These are phyloP conservation scores for Termitomyces heimii DNA, from an alignment of 768 basidiomycete genomes.

Conservation along the genomic window DNA sequence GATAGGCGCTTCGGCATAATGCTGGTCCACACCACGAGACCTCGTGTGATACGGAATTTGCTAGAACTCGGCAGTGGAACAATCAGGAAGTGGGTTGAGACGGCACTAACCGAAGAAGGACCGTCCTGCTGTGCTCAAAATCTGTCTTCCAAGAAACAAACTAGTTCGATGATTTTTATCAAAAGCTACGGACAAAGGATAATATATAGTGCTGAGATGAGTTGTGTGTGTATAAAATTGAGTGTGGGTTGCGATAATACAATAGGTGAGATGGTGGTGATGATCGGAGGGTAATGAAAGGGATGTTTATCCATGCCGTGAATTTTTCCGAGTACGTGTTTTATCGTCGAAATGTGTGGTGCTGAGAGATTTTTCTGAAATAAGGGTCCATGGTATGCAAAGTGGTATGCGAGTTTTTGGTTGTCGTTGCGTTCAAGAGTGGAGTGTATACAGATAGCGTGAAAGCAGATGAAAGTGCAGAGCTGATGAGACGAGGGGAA, in stretches of 20 bases:
- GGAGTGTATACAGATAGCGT: slow-evolving; percentile 1
- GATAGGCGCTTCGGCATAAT: background rate
- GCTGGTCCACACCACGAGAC: background rate
- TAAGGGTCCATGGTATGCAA: slow-evolving; percentile 2
- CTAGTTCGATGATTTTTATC: slow-evolving; percentile 5
- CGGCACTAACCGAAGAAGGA: background rate
- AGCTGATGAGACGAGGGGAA: background rate
- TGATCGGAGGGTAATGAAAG: background rate
- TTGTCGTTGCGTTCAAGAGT: background rate
- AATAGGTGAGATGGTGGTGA: slow-evolving; percentile 6
- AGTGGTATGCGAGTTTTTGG: slow-evolving; percentile 5
- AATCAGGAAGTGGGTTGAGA: background rate
- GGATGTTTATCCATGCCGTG: slow-evolving; percentile 5
- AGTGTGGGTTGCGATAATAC: slow-evolving; percentile 2
- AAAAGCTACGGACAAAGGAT: slow-evolving; percentile 11
- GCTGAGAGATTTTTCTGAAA: background rate
- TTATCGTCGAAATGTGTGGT: background rate
- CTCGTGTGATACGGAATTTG: background rate
- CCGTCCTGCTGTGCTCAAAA: background rate
- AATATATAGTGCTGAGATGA: slow-evolving; percentile 16
- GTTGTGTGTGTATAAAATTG: background rate
- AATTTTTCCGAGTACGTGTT: slow-evolving; percentile 1
- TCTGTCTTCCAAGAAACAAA: background rate
- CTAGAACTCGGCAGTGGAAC: background rate
- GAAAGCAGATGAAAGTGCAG: slow-evolving; percentile 3